These are phyloP conservation scores for Fomitopsis schrenkii DNA, from an alignment of 1,284 basidiomycete species.

Conservation along the genomic window DNA sequence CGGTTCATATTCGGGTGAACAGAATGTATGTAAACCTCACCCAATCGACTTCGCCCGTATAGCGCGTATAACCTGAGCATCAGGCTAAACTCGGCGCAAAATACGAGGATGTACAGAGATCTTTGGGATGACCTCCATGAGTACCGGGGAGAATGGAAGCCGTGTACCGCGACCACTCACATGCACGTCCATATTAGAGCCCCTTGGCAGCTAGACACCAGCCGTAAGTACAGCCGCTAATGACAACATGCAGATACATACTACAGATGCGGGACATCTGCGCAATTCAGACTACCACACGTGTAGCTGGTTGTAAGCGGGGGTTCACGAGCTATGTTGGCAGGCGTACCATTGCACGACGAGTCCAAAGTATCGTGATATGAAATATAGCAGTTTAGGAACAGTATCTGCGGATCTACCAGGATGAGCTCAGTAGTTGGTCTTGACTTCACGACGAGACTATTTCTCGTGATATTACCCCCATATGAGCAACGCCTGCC, in stretches of 20 bases:
- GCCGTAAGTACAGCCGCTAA: neutral
- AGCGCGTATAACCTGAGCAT: slow-evolving; percentile 4
- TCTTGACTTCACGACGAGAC: too few species aligned
- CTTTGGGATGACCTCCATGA: neutral
- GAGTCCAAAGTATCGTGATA: neutral
- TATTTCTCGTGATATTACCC: neutral
- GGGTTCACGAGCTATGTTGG: too few species aligned
- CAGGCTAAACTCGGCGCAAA: slow-evolving; percentile 6
- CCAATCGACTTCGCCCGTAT: neutral
- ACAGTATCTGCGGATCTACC: neutral
- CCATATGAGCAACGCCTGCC: neutral
- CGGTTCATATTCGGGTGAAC: neutral
- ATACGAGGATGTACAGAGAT: neutral
- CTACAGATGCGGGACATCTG: neutral
- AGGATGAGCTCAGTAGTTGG: neutral
- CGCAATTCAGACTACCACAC: neutral
- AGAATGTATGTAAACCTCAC: neutral
- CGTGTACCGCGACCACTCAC: neutral
- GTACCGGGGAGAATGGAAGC: neutral
- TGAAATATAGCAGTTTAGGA: neutral
- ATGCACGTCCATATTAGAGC: neutral
- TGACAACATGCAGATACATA: neutral
- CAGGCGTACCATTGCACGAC: neutral
- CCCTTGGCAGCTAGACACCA: neutral
- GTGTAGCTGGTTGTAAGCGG: neutral